Percentiles rank a stretch among this genome's conserved stretches.
Evolutionary conservation across 805 yeast species (phyloP).

Genomic region (Metschnikowia henanensis): DNA sequence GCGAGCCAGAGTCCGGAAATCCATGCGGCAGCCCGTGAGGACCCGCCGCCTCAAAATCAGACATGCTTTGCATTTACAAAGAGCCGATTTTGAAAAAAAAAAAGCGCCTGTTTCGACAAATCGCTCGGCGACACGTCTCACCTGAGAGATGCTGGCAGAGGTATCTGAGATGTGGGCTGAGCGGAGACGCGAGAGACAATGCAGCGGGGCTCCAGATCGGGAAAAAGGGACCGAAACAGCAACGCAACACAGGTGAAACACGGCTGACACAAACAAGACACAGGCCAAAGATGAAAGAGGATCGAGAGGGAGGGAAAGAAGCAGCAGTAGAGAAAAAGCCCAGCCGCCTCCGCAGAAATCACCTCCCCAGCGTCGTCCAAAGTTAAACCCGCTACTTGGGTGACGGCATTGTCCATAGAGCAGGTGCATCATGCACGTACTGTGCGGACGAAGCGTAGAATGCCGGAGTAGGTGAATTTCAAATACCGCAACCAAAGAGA

Average conservation of each 20-base stretch:
- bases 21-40: background rate
- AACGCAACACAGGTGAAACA: background rate
- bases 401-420: background rate
- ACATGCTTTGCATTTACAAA: background rate
- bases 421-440: background rate
- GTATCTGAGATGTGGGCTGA: no score
- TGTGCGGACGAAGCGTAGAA: background rate
- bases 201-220: no score
- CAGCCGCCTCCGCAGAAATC: background rate
- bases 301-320: background rate
- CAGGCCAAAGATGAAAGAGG: background rate
- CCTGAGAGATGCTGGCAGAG: background rate
- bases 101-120: no score
- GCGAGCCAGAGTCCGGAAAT: background rate
- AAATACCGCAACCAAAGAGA: constrained; percentile 1
- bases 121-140: background rate
- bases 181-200: background rate
- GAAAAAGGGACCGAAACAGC: background rate
- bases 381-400: background rate
- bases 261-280: background rate
- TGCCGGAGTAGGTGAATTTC: constrained; percentile 3
- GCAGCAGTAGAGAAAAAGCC: background rate
- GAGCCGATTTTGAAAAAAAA: no score
- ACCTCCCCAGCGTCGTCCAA: background rate
- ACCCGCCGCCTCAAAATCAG: background rate